Conservation (phyloP, 225 moss, liverwort and hornwort genomes). For the Bryum argenteum region DNA sequence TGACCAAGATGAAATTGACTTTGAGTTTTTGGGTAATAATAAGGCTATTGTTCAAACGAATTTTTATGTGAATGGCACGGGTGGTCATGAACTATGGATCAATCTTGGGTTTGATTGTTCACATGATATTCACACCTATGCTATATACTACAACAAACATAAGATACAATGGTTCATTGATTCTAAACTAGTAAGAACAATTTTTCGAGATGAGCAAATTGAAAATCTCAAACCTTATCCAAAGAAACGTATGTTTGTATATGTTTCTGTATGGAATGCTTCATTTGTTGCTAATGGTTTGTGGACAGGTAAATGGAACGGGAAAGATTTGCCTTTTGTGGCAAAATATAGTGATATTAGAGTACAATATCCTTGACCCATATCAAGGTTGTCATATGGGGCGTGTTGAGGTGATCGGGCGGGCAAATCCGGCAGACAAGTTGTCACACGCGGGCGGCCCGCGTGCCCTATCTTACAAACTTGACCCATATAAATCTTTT, state of each 20-base stretch:
- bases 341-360: slow-evolving; percentile 34
- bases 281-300: slow-evolving; percentile 24
- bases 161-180: slow-evolving; percentile 44
- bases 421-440: too few relatives aligned
- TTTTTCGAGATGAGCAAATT: neutral
- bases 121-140: slow-evolving; percentile 33
- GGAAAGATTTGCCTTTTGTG: slow-evolving; percentile 21
- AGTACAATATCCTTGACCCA: slow-evolving; percentile 25
- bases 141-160: slow-evolving; percentile 35
- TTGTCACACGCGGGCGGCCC: too few relatives aligned
- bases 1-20: slow-evolving; percentile 48
- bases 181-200: slow-evolving; percentile 17
- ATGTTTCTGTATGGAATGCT: slow-evolving; percentile 46
- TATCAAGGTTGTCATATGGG: too few relatives aligned
- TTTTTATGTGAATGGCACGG: slow-evolving; percentile 43
- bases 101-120: slow-evolving; percentile 44
- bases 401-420: too few relatives aligned
- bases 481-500: neutral
- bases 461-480: too few relatives aligned
- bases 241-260: slow-evolving; percentile 29
- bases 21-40: slow-evolving; percentile 45
- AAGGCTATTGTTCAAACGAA: slow-evolving; percentile 49
- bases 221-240: slow-evolving; percentile 28
- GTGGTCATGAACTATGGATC: slow-evolving; percentile 35
- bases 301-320: slow-evolving; percentile 50